Base-by-base conservation (phyloP, 495 filamentous ascomycete genomes). In the Cercophora samala region DNA sequence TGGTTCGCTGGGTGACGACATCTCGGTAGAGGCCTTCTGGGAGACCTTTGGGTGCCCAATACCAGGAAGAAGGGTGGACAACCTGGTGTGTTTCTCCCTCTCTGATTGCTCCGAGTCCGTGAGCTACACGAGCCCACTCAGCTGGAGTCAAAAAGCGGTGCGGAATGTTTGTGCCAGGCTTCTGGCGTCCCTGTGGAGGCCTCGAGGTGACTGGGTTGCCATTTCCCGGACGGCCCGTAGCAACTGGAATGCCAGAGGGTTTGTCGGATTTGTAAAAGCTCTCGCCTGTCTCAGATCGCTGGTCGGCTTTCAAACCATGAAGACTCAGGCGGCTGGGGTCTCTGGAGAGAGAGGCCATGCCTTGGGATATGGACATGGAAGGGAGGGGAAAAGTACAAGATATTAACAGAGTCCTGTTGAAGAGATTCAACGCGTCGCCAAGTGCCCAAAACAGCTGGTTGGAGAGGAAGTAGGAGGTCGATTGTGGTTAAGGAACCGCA, bases 71-170 rank as follows among this genome's bases (percentile, higher is more conserved):
- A 8, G 75, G 79, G 37, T 81, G 78, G 19, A 81, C 69, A 2
- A 82, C 72, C 23, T 66, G 70, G 55, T 82, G 76, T n/a, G 76
- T 73, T 68, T 81, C 80, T 55, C 73, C 75, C 29, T 81, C 80
- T 18, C 66, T 71, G 68, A 82, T 77, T n/a, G 79, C 80, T 0
- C 81, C 80, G 19, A 83, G 42, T 0, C 79, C 79, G 68, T 78
- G 77, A 58, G 80, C 81, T 22, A 83, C 73, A 25, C 80, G 76
- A 21, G 78, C 74, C 80, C 81, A 83, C 59, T 82, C 81, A 1
- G 70, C 54, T 4, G 81, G 77, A 0, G 75, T 65, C 42, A 82
- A 68, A 56, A 80, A 79, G 53, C 80, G 78, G 52, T 80, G 71
- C 0, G 62, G 69, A 18, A 65, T 52, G 22, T 64, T 58, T 18